Base-by-base conservation (phyloP, 2,329 filamentous ascomycete genomes). In the Corynespora cassiicola region DNA sequence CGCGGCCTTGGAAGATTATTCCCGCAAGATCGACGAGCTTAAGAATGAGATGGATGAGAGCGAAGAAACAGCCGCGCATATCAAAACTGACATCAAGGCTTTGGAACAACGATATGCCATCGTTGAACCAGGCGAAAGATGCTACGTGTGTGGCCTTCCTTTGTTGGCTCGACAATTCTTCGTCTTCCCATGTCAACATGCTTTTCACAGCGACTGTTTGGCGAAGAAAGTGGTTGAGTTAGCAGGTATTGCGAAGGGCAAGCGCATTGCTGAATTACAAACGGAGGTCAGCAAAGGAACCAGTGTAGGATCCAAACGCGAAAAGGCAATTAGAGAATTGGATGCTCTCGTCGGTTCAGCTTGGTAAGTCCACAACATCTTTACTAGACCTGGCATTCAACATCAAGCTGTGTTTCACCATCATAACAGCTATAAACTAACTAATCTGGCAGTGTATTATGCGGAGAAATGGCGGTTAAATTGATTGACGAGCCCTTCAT, bases 141-240 rank as follows among this genome's bases (percentile, higher is more conserved):
- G 94, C 69, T 95, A 92, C 72, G 82, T 87, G 2, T 99, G 94
- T 62, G 82, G 85, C 0, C 71, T 97, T 39, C 94, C 94, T 7
- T 73, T 99, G 36, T 77, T 99, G 11, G 91, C 88, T 61, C 75
- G 91, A 36, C 91, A 96, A 58, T 99, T 99, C 71, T 99, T 97
- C 56, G 94, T 99, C 12, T 99, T 99, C 54, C 94, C 94, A 0
- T 99, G 94, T 68, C 94, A 99, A 74, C 94, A 99, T 70, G 88
- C 91, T 3, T 99, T 99, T 62, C 94, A 99, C 68, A 92, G 88
- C 26, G 94, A 99, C 65, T 99, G 94, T 66, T 72, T 99, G 31
- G 92, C 90, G 0, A 85, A 83, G 57, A 87, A 87, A 61, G 90
- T 97, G 1, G 78, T 96, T 36, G 88, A 92, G 66, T 85, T 90